Evolutionary conservation across 2,329 filamentous ascomycete genomes (phyloP), one percentile per base, ranked within the genome.

Genomic region (Alternaria brassicicola): DNA sequence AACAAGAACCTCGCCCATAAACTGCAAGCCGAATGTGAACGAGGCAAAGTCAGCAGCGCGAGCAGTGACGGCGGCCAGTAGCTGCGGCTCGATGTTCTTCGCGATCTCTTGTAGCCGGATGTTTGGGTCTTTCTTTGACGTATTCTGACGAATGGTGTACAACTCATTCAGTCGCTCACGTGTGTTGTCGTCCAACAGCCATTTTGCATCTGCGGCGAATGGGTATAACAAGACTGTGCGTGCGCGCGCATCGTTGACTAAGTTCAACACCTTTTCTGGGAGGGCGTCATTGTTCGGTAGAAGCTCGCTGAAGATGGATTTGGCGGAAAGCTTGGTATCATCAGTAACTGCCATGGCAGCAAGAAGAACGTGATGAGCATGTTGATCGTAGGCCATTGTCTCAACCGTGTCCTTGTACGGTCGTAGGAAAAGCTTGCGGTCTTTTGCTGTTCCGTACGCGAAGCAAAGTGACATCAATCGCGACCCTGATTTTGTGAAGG

Each of bases 271-370:
- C 61, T 89, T 89, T 65, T 89, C 85, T 2, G 84, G 80, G 31
- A 87, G 82, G 55, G 75, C 72, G n/a, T 81, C 77, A 49, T 77
- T 74, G 60, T 56, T 61, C 23, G 77, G 91, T 17, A 97, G 80
- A 12, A 99, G 83, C 77, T 98, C 94, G 0, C 91, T 84, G 78
- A 97, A 92, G 64, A 99, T 90, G 30, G 90, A 84, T 80, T 96
- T 98, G 49, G 88, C 84, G 3, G 88, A 91, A 71, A 97, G 83
- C 64, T 96, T 93, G 9, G 95, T 99, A 76, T 99, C 95, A 69
- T 99, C 95, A 47, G 97, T 88, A 47, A 97, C 89, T 70, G 98
- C 95, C 74, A 93, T 93, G 1, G 92, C 92, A 2, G 93, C 85
- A 54, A 98, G 84, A 31, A 99, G 86, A 52, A 98, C 85, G 62